Base-by-base conservation (phyloP, 495 filamentous ascomycete genomes). In the Penicillium soppii region DNA sequence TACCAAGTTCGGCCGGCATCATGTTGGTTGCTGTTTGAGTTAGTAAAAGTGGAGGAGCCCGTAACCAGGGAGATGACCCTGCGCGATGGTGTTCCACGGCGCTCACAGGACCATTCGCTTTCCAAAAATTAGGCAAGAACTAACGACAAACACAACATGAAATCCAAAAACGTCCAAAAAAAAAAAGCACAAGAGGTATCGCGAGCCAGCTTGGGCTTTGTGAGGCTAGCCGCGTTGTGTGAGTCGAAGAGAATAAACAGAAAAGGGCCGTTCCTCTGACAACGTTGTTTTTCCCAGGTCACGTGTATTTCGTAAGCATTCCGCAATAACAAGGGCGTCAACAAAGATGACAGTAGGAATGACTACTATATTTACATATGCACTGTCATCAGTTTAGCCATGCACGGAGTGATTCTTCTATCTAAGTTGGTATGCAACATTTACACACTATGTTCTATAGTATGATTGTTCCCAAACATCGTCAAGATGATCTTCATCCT, bases 61-160 rank as follows among this genome's bases (percentile, higher is more conserved):
- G 62, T 66, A 58, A 66, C 62, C 62, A 54, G 52, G 60, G 62
- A 53, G 62, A 63, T 66, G 62, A 23, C 54, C 49, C 45, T 59
- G 60, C 50, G 57, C 57, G 20, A 36, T 43, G 49, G 41, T 46
- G 23, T 27, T 48, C 26, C 36, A 27, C 46, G 17, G 23, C 36
- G 44, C 35, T 41, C 20, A 40, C 16, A 39, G 7, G 22, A 47
- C 32, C 46, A 46, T 46, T 46, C 46, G 38, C 29, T 40, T 22
- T 26, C 47, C 40, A 49, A 40, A 49, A 23, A 23, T 22, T 33
- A 10, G 35, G 40, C 35, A 35, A 25, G 47, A 19, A 54, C 43
- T 46, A 44, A 43, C 46, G 54, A 55, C 35, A 32, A 51, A 41
- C 43, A 57, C 36, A 55, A 61, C 49, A 52, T 49, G 38, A 13